A percentile compares a stretch with the other conserved stretches of the same genome.
phyloP scores from a whole-genome alignment of 768 basidiomycete genomes.

The Rhizopogon vesiculosus region DNA sequence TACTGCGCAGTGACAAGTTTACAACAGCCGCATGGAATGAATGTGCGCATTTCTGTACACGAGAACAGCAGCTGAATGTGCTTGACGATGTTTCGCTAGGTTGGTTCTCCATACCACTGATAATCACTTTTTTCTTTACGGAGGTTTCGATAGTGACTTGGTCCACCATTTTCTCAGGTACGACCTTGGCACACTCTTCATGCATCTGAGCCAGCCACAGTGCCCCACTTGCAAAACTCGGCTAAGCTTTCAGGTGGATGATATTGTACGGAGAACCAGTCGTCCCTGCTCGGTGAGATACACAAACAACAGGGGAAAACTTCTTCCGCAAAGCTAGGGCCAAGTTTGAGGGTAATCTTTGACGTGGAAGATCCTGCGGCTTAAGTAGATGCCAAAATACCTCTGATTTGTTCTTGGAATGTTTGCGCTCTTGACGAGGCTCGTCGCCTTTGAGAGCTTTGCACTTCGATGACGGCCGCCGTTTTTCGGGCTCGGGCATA shows the following conservation, averaged over 20 bases:
- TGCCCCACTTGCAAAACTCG: slow-evolving; percentile 23
- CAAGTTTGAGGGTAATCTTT: slow-evolving; percentile 63
- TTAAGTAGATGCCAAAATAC: neutral
- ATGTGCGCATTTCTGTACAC: slow-evolving; percentile 83
- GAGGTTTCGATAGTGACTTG: slow-evolving; percentile 40
- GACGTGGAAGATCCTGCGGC: slow-evolving; percentile 30
- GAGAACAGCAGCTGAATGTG: neutral
- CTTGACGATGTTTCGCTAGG: slow-evolving; percentile 23
- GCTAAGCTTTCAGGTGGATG: slow-evolving; percentile 41
- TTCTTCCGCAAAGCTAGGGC: slow-evolving; percentile 56
- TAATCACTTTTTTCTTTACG: slow-evolving; percentile 58
- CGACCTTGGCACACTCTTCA: slow-evolving; percentile 68
- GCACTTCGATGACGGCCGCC: slow-evolving; percentile 29
- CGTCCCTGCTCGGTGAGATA: slow-evolving; percentile 46
- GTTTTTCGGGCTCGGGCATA: neutral
- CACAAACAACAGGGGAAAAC: slow-evolving; percentile 68
- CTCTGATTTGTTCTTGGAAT: slow-evolving; percentile 13
- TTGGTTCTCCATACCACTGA: slow-evolving; percentile 59
- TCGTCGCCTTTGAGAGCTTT: slow-evolving; percentile 31
- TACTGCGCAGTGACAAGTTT: slow-evolving; percentile 62
- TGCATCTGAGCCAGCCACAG: slow-evolving; percentile 63
- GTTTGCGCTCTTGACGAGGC: slow-evolving; percentile 17
- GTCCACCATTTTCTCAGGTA: slow-evolving; percentile 93
- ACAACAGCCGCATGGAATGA: slow-evolving; percentile 70
- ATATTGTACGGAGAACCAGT: slow-evolving; percentile 62